Base-by-base conservation (phyloP, 129 eudicot genomes). In the Chrysanthemum seticuspe region DNA sequence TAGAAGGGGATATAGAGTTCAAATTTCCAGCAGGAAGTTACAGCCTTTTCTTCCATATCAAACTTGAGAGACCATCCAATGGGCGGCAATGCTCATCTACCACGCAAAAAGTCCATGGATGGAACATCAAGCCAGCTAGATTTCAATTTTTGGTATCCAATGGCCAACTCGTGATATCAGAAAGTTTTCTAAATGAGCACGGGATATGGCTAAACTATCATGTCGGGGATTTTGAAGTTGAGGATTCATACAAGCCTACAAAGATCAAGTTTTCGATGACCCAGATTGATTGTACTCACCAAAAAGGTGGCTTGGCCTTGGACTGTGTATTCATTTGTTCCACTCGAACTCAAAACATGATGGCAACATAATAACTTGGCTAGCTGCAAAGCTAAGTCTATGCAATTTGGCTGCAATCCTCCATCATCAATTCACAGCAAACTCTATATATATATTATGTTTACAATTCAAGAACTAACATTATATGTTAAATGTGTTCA, bases 281-380 rank as follows among this genome's bases (percentile, higher is more conserved):
- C 55, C 97, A 92, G 44, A 92, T 92, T 29, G 97, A 91, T 72
- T 91, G 97, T 70, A 88, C 96, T 55, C 96, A 91, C 72, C 76
- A 85, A 3, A 91, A 91, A 85, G 96, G 89, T 62, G 97, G 97
- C 15, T 84, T 92, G 65, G 91, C 87, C 15, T 70, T 88, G 47
- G 97, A 92, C 68, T 87, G 89, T 16, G 94, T 87, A 23, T 61
- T 84, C 9, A 84, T 91, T 8, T 78, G 82, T 59, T 85, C 85
- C 0, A 82, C 15, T 18, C 47, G 25, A 78, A 61, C 40, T 36
- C 54, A 65, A 54, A 83, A 18, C n/a, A 11, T 45, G n/a, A 71
- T n/a, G 72, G n/a, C 55, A 66, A 72, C 67, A n/a, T 40, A n/a
- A n/a, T n/a, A n/a, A n/a, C n/a, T n/a, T n/a, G n/a, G n/a, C n/a